A percentile compares a stretch with the other conserved stretches of the same genome.
phyloP scores from a whole-genome alignment of 2,329 filamentous ascomycete species.

The Trichoderma pleuroti region DNA sequence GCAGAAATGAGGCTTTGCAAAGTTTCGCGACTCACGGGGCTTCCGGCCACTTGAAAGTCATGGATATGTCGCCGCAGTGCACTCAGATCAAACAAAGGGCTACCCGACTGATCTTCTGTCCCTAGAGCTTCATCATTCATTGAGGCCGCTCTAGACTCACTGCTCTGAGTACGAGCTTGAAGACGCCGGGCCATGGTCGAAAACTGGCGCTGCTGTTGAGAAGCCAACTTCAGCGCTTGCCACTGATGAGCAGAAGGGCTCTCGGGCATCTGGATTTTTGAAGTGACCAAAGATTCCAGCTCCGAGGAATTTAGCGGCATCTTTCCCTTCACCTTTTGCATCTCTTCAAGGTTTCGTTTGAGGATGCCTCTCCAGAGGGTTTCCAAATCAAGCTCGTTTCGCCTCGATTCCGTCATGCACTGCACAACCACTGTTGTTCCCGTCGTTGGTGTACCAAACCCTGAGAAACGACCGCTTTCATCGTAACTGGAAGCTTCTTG shows the following conservation, averaged over 20 bases:
- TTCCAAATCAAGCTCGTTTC: conserved; percentile 53
- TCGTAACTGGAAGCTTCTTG: conserved; percentile 44
- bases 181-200: conserved; percentile 32
- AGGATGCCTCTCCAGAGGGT: conserved; percentile 47
- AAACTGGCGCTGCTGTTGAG: conserved; percentile 34
- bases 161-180: conserved; percentile 7
- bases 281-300: conserved; percentile 31
- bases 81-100: conserved; percentile 20
- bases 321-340: conserved; percentile 32
- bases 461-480: conserved; percentile 60
- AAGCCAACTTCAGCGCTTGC: conserved; percentile 35
- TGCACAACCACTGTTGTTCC: conserved; percentile 56
- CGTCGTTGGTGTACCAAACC: conserved; percentile 61
- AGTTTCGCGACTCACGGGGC: conserved; percentile 34
- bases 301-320: conserved; percentile 25
- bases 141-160: not conserved
- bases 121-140: not conserved
- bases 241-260: conserved; percentile 33
- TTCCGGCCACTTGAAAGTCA: conserved; percentile 40
- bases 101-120: conserved; percentile 2
- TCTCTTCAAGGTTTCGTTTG: conserved; percentile 33
- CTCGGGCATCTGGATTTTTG: conserved; percentile 33
- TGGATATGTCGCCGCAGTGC: conserved; percentile 31
- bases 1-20: conserved; percentile 38
- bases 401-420: conserved; percentile 53